Base-by-base conservation (phyloP, 805 yeast species). In the Cyberlindnera subsufficiens region DNA sequence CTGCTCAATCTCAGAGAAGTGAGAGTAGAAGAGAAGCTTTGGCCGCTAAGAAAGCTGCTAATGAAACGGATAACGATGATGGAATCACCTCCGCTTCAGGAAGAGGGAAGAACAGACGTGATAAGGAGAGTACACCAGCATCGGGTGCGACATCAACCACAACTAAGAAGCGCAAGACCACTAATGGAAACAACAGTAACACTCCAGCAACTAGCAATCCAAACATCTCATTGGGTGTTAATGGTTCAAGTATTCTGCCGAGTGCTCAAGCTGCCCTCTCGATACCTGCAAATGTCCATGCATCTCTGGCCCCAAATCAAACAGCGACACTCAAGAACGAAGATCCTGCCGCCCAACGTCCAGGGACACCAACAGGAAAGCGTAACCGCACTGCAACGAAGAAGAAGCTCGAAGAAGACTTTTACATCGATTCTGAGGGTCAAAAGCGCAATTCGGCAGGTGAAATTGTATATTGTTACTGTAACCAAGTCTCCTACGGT, bases 401-500 rank as follows among this genome's bases (percentile, higher is more conserved):
- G 49, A 45, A 43, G 46, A 42, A 39, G 38, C 50, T 33, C 36
- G 44, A 44, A n/a, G 46, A 41, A 8, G 52, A 48, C 2, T 33
- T 43, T 31, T 43, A 48, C 43, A 35, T 48, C 27, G 54, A 47
- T 31, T 44, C 34, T 14, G 42, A 40, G 11, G 49, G 48, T 14
- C 47, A 41, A 16, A 46, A 52, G 46, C 51, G 53, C 34, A 42
- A 44, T 38, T 30, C 52, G n/a, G 39, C 51, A 38, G 72, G 70
- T 18, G 97, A 90, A 56, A 96, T 95, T 1, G 77, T 89, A 2
- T 91, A 91, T 61, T 93, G 99, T 64, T 90, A 91, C 67, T 93
- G 99, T 67, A 87, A 89, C 61, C 96, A 90, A 61, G 96, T 90
- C 0, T 91, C 97, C 5, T 93, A 86, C 60, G 99, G 99, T 16